Conservation (phyloP, 352 stramenopile species). For the Hyaloperonospora brassicae region DNA sequence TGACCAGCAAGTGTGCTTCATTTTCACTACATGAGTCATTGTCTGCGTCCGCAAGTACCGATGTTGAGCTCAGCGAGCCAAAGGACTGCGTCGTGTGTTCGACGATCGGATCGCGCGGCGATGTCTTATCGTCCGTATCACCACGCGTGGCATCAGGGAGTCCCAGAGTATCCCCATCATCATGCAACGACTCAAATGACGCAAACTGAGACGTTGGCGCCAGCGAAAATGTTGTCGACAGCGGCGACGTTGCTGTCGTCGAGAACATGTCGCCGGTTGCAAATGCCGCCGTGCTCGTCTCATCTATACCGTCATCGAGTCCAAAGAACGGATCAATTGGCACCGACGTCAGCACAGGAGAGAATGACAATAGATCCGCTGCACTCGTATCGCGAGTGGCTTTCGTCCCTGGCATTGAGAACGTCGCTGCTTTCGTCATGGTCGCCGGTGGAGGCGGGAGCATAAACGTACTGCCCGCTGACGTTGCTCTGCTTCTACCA, state of each 20-base stretch:
- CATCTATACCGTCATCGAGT: conserved; percentile 15
- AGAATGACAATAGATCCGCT: conserved; percentile 58
- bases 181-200: conserved; percentile 28
- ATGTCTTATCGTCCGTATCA: conserved; percentile 2
- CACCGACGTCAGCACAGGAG: conserved; percentile 26
- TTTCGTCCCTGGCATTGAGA: conserved; percentile 3
- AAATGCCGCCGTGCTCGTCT: conserved; percentile 13
- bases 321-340: conserved; percentile 33
- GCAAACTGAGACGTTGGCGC: conserved; percentile 23
- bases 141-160: conserved; percentile 5
- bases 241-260: conserved; percentile 8
- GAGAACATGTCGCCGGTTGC: conserved; percentile 31
- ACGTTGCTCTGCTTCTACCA: conserved; percentile 8
- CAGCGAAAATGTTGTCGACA: conserved; percentile 18
- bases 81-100: conserved; percentile 23
- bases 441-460: conserved; percentile 12
- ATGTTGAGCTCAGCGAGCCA: conserved; percentile 23
- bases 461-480: conserved; percentile 12
- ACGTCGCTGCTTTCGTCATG: conserved; percentile 14
- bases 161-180: conserved; percentile 9
- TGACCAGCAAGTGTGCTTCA: conserved; percentile 8
- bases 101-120: conserved; percentile 9
- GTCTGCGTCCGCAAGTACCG: conserved; percentile 16
- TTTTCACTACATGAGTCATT: conserved; percentile 6
- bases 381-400: conserved; percentile 9